These are phyloP conservation scores for Lipomyces starkeyi DNA, from an alignment of 805 yeast species.

Conservation along the genomic window DNA sequence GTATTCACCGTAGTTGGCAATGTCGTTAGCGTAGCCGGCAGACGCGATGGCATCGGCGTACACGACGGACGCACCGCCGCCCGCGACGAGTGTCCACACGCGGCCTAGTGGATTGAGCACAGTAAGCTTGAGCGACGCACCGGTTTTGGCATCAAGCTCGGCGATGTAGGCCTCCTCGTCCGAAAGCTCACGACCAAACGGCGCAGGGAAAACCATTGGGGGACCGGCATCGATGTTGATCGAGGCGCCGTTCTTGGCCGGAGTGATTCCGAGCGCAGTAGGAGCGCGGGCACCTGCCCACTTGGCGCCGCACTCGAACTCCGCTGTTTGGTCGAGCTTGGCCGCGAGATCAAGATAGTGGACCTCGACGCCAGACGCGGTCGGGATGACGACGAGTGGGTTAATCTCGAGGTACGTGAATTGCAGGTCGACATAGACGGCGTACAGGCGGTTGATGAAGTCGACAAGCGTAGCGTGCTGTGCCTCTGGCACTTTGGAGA, in stretches of 20 bases:
- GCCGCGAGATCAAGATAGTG: constrained; percentile 57
- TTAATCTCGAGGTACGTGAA: constrained; percentile 56
- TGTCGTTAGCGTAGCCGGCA: constrained; percentile 53
- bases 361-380: constrained; percentile 49
- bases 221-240: constrained; percentile 53
- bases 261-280: constrained; percentile 48
- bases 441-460: constrained; percentile 54
- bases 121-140: constrained; percentile 55
- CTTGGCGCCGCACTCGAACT: constrained; percentile 56
- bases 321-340: constrained; percentile 56
- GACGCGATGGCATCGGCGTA: constrained; percentile 57
- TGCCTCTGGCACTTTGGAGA: constrained; percentile 49
- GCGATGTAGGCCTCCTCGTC: constrained; percentile 56
- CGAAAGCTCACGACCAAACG: constrained; percentile 54
- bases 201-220: constrained; percentile 57
- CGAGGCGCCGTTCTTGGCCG: constrained; percentile 38
- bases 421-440: constrained; percentile 55
- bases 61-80: constrained; percentile 57
- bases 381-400: constrained; percentile 54
- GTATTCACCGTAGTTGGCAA: constrained; percentile 57
- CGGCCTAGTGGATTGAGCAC: constrained; percentile 52
- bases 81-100: constrained; percentile 57
- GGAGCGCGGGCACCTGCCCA: constrained; percentile 57
- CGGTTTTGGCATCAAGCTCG: constrained; percentile 56
- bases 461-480: constrained; percentile 52